Conservation (phyloP, 371 early-diverging fungal genomes). For the Circinella minor region DNA sequence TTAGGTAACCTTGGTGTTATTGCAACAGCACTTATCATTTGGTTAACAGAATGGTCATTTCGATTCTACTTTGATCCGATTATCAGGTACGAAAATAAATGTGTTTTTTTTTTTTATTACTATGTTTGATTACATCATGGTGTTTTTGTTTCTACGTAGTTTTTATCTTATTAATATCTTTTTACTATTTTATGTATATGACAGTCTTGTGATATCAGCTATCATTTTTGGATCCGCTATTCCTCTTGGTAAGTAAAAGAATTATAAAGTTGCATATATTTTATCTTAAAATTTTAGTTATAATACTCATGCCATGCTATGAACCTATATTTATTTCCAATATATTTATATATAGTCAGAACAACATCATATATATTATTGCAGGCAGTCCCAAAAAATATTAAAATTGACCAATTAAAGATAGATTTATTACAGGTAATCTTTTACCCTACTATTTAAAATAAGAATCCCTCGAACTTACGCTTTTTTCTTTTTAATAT, state of each 20-base stretch:
- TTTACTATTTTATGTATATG: constrained; percentile 63
- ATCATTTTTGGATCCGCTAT: constrained; percentile 46
- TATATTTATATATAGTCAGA: constrained; percentile 55
- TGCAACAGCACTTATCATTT: constrained; percentile 80
- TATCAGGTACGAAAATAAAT: constrained; percentile 50
- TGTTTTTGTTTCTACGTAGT: too few species aligned
- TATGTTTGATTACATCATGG: too few species aligned
- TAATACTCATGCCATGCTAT: too few species aligned
- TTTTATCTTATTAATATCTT: constrained; percentile 42
- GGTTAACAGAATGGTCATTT: constrained; percentile 71
- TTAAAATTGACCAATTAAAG: constrained; percentile 72
- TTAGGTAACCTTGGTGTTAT: constrained; percentile 95
- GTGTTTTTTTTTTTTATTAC: too few species aligned
- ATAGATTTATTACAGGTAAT: constrained; percentile 50
- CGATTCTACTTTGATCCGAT: constrained; percentile 82
- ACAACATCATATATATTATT: constrained; percentile 84
- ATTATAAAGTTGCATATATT: not conserved
- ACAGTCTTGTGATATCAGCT: constrained; percentile 38
- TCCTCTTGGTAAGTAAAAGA: constrained; percentile 33
- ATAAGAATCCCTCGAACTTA: constrained; percentile 1
- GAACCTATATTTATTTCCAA: not conserved
- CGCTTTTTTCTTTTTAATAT: constrained; percentile 1
- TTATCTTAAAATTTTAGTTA: too few species aligned
- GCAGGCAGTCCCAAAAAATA: constrained; percentile 80
- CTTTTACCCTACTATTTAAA: not conserved